Base-by-base conservation (phyloP, 1,139 yeast genomes). In the Hyphopichia khmerensis region DNA sequence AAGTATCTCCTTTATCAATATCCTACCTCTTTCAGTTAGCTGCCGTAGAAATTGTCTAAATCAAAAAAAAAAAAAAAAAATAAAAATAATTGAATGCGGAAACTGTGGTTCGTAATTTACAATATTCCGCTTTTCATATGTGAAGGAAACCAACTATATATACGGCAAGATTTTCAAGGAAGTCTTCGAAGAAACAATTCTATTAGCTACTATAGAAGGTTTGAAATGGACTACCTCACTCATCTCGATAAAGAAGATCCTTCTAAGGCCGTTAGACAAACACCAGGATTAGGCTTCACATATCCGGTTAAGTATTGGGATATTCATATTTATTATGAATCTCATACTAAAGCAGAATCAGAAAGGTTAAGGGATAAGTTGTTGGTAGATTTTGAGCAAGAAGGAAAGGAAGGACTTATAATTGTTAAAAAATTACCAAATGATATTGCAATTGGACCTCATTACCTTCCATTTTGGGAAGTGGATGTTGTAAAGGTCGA, bases 201-300 rank as follows among this genome's bases (percentile, higher is more conserved):
- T n/a, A n/a, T n/a, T n/a, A n/a, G n/a, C n/a, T n/a, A n/a, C n/a
- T n/a, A n/a, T n/a, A n/a, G n/a, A n/a, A n/a, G n/a, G n/a, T n/a
- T n/a, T n/a, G n/a, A n/a, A n/a, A 65, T 65, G 69, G 66, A 65
- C 21, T 64, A 65, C 54, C 54, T 65, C 15, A 63, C 69, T 13
- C 47, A 49, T 32, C 47, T 64, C 8, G 43, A 46, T 30, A 42
- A 48, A 8, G 46, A 48, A 2, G 50, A 60, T 43, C 63, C 59
- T 2, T 42, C 51, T 14, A 47, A 49, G 18, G 63, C 64, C 16
- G 51, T 55, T 21, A 57, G 45, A 6, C 43, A 35, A 6, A 42
- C 49, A 35, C 40, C 38, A 3, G 61, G 59, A 2, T 51, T 65
- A 18, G 39, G 48, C 15, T 65, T 40, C 47, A 50, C 55, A 1